Evolutionary conservation across 352 stramenopile species (phyloP).

Genomic region (Saprolegnia diclina): DNA sequence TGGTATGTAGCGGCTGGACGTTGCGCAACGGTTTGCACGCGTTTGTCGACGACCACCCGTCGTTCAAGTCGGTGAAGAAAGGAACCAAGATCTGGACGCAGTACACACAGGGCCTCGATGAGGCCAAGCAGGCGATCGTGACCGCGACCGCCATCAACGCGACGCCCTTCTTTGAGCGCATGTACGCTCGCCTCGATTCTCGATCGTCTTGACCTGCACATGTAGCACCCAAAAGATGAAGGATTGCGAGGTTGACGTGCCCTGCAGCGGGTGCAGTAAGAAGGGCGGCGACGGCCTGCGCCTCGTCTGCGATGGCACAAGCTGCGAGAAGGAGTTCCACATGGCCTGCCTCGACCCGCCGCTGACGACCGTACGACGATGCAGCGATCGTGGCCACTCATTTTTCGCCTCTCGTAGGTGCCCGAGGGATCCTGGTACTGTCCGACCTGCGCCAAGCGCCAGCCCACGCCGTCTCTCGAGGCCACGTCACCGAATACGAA

Average conservation of each 20-base stretch:
- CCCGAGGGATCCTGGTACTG: constrained; percentile 76
- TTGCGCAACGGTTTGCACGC: constrained; percentile 60
- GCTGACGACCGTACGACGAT: constrained; percentile 30
- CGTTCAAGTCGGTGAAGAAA: constrained; percentile 22
- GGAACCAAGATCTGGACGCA: constrained; percentile 3
- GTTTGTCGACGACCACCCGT: constrained; percentile 57
- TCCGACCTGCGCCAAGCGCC: constrained; percentile 50
- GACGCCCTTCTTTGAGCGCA: constrained; percentile 66
- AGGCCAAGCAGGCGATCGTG: constrained; percentile 67
- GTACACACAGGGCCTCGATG: constrained; percentile 46
- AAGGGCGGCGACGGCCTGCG: constrained; percentile 74
- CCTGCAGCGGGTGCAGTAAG: constrained; percentile 76
- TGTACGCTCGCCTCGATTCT: constrained; percentile 41
- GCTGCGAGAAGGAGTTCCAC: constrained; percentile 81
- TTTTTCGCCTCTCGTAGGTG: constrained; percentile 29
- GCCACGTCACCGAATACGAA: background rate
- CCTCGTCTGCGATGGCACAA: constrained; percentile 76
- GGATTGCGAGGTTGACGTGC: constrained; percentile 56
- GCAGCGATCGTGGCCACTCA: background rate
- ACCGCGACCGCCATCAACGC: constrained; percentile 50
- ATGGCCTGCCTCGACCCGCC: constrained; percentile 77
- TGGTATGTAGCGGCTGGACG: constrained; percentile 57
- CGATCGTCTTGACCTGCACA: background rate
- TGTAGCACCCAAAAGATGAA: constrained; percentile 61
- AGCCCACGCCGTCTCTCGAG: constrained; percentile 16